Evolutionary conservation across 169 alveolate species (phyloP).

Genomic region (Plasmodium relictum): DNA sequence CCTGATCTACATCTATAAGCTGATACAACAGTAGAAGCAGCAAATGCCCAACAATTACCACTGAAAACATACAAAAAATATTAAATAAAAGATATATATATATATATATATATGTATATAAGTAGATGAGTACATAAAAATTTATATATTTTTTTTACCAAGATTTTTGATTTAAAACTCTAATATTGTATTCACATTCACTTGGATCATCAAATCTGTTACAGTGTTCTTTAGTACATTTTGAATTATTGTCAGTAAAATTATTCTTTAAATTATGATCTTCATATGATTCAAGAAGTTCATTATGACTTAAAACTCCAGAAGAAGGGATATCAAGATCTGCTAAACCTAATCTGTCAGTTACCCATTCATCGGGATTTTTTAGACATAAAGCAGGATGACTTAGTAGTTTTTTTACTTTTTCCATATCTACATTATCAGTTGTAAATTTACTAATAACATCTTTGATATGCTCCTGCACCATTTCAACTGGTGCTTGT

Average conservation of each 20-base stretch:
- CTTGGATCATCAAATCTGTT: slow-evolving; percentile 16
- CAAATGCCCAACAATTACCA: slow-evolving; percentile 12
- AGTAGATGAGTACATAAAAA: too few relatives aligned
- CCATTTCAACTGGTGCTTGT: slow-evolving; percentile 34
- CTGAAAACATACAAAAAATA: neutral
- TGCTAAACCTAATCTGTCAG: slow-evolving; percentile 2
- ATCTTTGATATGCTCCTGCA: slow-evolving; percentile 23
- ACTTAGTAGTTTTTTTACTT: slow-evolving; percentile 10
- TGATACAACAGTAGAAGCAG: slow-evolving; percentile 4
- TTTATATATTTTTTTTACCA: neutral
- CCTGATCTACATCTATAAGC: slow-evolving; percentile 14
- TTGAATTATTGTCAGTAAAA: neutral
- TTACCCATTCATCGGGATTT: slow-evolving; percentile 15
- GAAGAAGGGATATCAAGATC: neutral
- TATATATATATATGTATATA: too few relatives aligned
- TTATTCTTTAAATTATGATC: neutral
- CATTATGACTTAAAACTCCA: neutral
- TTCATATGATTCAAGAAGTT: neutral
- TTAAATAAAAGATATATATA: too few relatives aligned
- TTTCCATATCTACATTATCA: slow-evolving; percentile 39
- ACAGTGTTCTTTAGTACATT: slow-evolving; percentile 16
- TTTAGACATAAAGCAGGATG: slow-evolving; percentile 18
- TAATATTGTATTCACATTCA: slow-evolving; percentile 5
- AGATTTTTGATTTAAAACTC: slow-evolving; percentile 4
- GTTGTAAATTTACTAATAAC: slow-evolving; percentile 15